Base-by-base conservation (phyloP, 148 eudicot genomes). In the Euryodendron excelsum region DNA sequence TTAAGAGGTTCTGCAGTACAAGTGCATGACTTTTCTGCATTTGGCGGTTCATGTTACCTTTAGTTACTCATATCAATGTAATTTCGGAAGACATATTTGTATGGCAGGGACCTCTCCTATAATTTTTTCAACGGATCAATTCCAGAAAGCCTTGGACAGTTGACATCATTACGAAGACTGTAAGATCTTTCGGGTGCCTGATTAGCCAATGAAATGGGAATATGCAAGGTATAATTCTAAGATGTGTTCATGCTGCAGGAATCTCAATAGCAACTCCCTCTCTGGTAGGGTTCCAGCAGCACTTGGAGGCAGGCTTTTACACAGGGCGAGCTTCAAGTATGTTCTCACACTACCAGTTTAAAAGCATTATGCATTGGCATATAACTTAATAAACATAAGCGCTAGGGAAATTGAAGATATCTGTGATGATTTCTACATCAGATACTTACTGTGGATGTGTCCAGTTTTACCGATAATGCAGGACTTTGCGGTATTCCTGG, bases 401-500 rank as follows among this genome's bases (percentile, higher is more conserved):
- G 17, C 12, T 18, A 44, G 18, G 18, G 66, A 59, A 53, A 73
- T 56, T 11, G 47, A 58, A 34, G 20, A n/a, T 74, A 44, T 25
- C 39, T 37, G 21, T 33, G 30, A 17, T 47, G n/a, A 50, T 72
- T 73, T 74, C 11, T 23, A 41, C 45, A 41, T 41, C 45, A 41
- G 70, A 69, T 65, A 74, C 79, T 85, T 61, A 75, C 72, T 52
- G 10, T 78, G 84, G 79, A 53, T 66, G 63, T 18, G 1, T 80
- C 70, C 91, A 96, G 99, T 80, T 96, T 96, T 62, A 93, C 99
- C 6, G 98, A 92, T 63, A 96, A 96, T 84, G 82, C 87, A 78
- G 97, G 98, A 50, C 91, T 96, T 69, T 96, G 99, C 76, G 99
- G 99, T 61, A 89, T 96, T 67, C 98, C 97, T 62, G 99, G 98